Conservation (phyloP, 495 filamentous ascomycete genomes). For the Penicillium chermesinum region DNA sequence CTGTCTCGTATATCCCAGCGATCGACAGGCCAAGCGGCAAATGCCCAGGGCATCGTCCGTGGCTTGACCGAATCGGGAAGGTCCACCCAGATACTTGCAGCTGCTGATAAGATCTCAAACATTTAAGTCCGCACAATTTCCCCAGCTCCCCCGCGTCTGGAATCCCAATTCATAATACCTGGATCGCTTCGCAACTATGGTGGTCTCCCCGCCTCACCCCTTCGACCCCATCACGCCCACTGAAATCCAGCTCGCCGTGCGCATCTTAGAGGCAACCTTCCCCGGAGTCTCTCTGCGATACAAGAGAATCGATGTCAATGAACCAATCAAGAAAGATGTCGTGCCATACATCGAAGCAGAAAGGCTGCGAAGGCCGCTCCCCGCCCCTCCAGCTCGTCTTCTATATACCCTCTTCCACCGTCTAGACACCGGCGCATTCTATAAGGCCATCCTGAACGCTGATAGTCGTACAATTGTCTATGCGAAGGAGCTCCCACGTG, state of each 20-base stretch:
- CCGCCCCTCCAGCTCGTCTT: slow-evolving; percentile 28
- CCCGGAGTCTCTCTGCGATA: slow-evolving; percentile 31
- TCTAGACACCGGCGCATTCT: slow-evolving; percentile 34
- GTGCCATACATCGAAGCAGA: slow-evolving; percentile 37
- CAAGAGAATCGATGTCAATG: slow-evolving; percentile 38
- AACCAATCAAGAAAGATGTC: slow-evolving; percentile 36
- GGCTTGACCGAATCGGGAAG: slow-evolving; percentile 15
- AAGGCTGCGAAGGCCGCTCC: slow-evolving; percentile 29
- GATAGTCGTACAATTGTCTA: slow-evolving; percentile 29
- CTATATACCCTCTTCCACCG: slow-evolving; percentile 41
- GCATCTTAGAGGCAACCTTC: slow-evolving; percentile 33
- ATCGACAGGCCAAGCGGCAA: neutral
- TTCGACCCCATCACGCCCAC: slow-evolving; percentile 38
- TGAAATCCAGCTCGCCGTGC: slow-evolving; percentile 36
- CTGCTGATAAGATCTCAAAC: slow-evolving; percentile 14
- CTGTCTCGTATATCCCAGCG: neutral
- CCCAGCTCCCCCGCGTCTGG: neutral
- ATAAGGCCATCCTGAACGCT: slow-evolving; percentile 35
- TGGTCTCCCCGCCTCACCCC: slow-evolving; percentile 24
- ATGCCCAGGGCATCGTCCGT: neutral
- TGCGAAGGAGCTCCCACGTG: slow-evolving; percentile 35
- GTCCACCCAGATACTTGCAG: slow-evolving; percentile 16
- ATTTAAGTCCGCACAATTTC: slow-evolving; percentile 10
- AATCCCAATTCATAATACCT: too few species aligned
- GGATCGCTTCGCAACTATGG: slow-evolving; percentile 16